Percentiles rank a stretch among this genome's conserved stretches.
phyloP scores from a whole-genome alignment of 345 rosid genomes.

The Salix suchowensis region DNA sequence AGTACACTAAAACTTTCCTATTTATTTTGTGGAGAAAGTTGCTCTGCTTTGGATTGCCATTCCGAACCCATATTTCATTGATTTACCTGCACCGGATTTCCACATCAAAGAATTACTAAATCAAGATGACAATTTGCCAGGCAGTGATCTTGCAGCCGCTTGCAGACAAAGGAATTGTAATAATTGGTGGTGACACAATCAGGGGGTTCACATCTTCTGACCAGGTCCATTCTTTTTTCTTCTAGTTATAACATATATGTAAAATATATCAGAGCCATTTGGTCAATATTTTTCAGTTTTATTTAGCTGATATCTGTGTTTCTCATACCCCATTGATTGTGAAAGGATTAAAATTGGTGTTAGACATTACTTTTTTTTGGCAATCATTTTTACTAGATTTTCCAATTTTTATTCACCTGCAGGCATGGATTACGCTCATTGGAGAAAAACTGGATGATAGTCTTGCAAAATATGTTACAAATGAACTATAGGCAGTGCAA shows the following conservation, averaged over 20 bases:
- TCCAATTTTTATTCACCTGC: slow-evolving; percentile 15
- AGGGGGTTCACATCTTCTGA: slow-evolving; percentile 87
- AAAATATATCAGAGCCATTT: not conserved
- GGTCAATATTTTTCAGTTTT: not conserved
- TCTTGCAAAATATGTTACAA: slow-evolving; percentile 39
- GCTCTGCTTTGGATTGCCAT: not conserved
- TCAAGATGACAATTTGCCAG: slow-evolving; percentile 30
- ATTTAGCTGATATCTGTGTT: not conserved
- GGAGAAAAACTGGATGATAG: slow-evolving; percentile 85
- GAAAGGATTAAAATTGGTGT: not conserved
- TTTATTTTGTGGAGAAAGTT: not conserved
- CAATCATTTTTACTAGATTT: not conserved
- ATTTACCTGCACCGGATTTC: not conserved
- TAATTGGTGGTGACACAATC: slow-evolving; percentile 84
- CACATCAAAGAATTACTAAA: slow-evolving; percentile 9
- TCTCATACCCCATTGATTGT: not conserved
- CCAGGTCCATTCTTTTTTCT: slow-evolving; percentile 46
- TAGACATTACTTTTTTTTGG: not conserved
- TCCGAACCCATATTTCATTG: not conserved
- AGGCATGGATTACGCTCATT: slow-evolving; percentile 80
- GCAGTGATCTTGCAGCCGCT: slow-evolving; percentile 93
- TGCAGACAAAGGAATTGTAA: slow-evolving; percentile 65
- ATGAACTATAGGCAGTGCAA: slow-evolving; percentile 23
- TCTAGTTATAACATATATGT: not conserved
- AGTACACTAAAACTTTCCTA: not conserved